Conservation (phyloP, 2,329 filamentous ascomycete genomes). For the Venturia carpophila region DNA sequence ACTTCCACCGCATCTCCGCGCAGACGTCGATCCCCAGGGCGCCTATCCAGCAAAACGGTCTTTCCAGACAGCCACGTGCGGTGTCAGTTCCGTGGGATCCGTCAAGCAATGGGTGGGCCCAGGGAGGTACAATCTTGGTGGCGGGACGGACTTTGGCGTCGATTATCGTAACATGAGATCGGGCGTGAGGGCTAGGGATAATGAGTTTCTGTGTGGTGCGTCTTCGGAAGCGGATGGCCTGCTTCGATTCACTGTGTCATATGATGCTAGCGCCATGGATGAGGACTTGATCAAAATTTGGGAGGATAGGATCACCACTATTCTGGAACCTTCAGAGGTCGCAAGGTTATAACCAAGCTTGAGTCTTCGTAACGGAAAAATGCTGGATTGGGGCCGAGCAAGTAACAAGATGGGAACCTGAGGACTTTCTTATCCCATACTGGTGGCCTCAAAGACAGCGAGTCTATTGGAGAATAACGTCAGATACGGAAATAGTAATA, state of each 20-base stretch:
- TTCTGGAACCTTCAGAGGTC: conserved; percentile 26
- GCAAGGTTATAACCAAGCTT: not conserved
- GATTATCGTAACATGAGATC: conserved; percentile 33
- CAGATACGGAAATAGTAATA: no score
- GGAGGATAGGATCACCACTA: conserved; percentile 27
- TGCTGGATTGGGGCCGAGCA: no score
- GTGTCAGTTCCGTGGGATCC: conserved; percentile 37
- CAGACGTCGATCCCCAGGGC: conserved; percentile 33
- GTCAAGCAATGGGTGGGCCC: conserved; percentile 29
- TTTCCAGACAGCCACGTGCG: conserved; percentile 35
- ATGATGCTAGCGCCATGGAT: conserved; percentile 35
- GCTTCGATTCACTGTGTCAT: conserved; percentile 34
- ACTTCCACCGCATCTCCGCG: conserved; percentile 27
- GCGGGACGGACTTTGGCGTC: conserved; percentile 32
- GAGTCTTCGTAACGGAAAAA: no score
- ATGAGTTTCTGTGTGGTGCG: conserved; percentile 40
- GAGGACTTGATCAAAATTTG: conserved; percentile 27
- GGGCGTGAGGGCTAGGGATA: conserved; percentile 38
- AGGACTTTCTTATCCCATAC: no score
- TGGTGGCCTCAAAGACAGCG: no score
- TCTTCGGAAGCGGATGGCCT: conserved; percentile 31
- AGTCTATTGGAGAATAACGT: no score
- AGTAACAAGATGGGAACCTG: no score
- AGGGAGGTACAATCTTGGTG: conserved; percentile 25
- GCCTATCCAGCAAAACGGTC: conserved; percentile 27